Conservation (phyloP, 163 green algal species). For the Chlorella variabilis region DNA sequence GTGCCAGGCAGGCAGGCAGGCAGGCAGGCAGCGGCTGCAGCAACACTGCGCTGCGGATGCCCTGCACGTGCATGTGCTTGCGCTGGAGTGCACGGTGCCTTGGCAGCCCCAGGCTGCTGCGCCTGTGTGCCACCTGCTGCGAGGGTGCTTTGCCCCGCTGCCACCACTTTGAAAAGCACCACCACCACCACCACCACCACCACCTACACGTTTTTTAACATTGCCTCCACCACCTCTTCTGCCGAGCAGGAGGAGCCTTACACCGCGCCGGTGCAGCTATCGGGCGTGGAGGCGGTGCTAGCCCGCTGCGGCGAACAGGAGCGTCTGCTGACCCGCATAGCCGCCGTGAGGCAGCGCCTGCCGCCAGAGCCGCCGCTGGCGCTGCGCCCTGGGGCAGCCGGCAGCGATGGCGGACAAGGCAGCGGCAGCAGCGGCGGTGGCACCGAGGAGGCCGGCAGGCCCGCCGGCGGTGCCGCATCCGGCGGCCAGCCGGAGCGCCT, state of each 20-base stretch:
- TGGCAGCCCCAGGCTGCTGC: too few relatives aligned
- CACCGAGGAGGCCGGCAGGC: neutral
- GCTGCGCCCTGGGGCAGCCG: neutral
- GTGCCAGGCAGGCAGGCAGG: too few relatives aligned
- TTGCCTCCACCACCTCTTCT: neutral
- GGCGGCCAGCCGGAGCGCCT: neutral
- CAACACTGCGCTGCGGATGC: too few relatives aligned
- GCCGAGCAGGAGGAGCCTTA: neutral
- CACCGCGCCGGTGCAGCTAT: conserved; percentile 7
- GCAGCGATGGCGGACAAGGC: neutral
- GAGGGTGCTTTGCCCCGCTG: too few relatives aligned
- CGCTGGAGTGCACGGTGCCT: too few relatives aligned
- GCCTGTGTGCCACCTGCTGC: too few relatives aligned
- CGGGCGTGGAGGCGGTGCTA: conserved; percentile 10
- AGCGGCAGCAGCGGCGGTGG: neutral
- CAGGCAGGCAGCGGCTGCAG: too few relatives aligned
- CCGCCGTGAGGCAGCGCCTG: neutral
- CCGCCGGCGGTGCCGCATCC: neutral
- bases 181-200: too few relatives aligned
- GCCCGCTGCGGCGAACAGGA: conserved; percentile 11
- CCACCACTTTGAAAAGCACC: too few relatives aligned
- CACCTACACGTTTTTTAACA: too few relatives aligned
- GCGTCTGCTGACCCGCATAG: conserved; percentile 5
- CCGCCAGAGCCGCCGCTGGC: conserved; percentile 4
- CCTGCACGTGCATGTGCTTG: too few relatives aligned